phyloP scores from a whole-genome alignment of 129 eudicot genomes.

The Smallanthus sonchifolius region DNA sequence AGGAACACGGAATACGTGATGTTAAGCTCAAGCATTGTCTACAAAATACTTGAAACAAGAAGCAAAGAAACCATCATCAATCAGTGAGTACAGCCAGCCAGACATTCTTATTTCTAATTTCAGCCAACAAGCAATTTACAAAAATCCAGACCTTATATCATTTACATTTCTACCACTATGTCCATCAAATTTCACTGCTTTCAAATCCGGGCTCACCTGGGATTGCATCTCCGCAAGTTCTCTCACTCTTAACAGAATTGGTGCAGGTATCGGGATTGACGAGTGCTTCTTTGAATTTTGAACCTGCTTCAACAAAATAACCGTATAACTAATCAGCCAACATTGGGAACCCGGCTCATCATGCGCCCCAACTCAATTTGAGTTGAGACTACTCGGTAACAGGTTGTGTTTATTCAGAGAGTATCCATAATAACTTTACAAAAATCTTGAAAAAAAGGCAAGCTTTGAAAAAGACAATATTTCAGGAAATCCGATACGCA shows the following conservation, averaged over 20 bases:
- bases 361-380: neutral
- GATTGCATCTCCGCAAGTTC: slow-evolving; percentile 87
- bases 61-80: slow-evolving; percentile 12
- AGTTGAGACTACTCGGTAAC: neutral
- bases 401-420: too few relatives aligned
- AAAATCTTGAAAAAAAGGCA: too few relatives aligned
- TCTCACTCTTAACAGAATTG: slow-evolving; percentile 73
- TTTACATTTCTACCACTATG: slow-evolving; percentile 48
- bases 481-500: too few relatives aligned
- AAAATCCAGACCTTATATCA: slow-evolving; percentile 62
- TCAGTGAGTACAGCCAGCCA: slow-evolving; percentile 14
- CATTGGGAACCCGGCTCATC: neutral
- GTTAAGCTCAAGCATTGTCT: neutral
- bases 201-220: slow-evolving; percentile 52
- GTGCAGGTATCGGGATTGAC: slow-evolving; percentile 69
- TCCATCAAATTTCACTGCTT: slow-evolving; percentile 41
- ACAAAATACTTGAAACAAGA: slow-evolving; percentile 5
- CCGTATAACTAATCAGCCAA: neutral
- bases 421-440: too few relatives aligned
- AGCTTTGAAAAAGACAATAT: too few relatives aligned
- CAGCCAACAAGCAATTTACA: slow-evolving; percentile 35
- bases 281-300: slow-evolving; percentile 60
- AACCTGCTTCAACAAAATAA: slow-evolving; percentile 33
- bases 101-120: slow-evolving; percentile 21
- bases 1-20: neutral